Conservation (phyloP, 805 yeast genomes). For the Wickerhamomyces hampshirensis region DNA sequence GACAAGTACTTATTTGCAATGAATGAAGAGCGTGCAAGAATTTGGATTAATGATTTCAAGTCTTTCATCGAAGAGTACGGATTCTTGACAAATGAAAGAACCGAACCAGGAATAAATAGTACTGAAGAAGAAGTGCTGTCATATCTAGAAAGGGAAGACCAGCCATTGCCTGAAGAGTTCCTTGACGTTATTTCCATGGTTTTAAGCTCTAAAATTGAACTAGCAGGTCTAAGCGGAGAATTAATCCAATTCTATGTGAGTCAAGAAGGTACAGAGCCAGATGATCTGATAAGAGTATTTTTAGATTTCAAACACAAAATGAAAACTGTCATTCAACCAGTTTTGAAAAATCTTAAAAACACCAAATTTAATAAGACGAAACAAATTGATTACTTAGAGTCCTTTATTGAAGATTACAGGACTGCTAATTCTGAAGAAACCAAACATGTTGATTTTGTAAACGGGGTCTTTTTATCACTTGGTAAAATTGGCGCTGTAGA, state of each 20-base stretch:
- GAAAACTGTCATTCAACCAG: slow-evolving; percentile 20
- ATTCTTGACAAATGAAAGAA: slow-evolving; percentile 7
- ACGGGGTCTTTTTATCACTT: slow-evolving; percentile 16
- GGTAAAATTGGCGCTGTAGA: slow-evolving; percentile 16
- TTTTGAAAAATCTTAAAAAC: slow-evolving; percentile 15
- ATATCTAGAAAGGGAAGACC: slow-evolving; percentile 26
- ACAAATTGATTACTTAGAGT: slow-evolving; percentile 1
- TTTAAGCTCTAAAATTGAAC: slow-evolving; percentile 9
- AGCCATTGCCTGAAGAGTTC: slow-evolving; percentile 24
- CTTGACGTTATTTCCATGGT: slow-evolving; percentile 23
- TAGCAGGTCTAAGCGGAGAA: slow-evolving; percentile 5
- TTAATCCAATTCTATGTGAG: slow-evolving; percentile 24
- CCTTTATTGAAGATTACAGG: slow-evolving; percentile 17
- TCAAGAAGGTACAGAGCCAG: slow-evolving; percentile 13
- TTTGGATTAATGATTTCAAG: slow-evolving; percentile 29
- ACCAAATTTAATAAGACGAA: slow-evolving; percentile 14
- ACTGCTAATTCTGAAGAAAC: slow-evolving; percentile 11
- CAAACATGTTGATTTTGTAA: slow-evolving; percentile 16
- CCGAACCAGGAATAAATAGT: slow-evolving; percentile 18
- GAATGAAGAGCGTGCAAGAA: slow-evolving; percentile 24
- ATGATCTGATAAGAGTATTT: slow-evolving; percentile 17
- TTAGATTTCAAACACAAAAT: slow-evolving; percentile 23
- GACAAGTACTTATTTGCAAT: slow-evolving; percentile 26
- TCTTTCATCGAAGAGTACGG: slow-evolving; percentile 26
- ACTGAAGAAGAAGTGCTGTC: slow-evolving; percentile 27